Evolutionary conservation across 2,329 filamentous ascomycete species (phyloP), one percentile per base, ranked within the genome.

Genomic region (Microdochium nivale): DNA sequence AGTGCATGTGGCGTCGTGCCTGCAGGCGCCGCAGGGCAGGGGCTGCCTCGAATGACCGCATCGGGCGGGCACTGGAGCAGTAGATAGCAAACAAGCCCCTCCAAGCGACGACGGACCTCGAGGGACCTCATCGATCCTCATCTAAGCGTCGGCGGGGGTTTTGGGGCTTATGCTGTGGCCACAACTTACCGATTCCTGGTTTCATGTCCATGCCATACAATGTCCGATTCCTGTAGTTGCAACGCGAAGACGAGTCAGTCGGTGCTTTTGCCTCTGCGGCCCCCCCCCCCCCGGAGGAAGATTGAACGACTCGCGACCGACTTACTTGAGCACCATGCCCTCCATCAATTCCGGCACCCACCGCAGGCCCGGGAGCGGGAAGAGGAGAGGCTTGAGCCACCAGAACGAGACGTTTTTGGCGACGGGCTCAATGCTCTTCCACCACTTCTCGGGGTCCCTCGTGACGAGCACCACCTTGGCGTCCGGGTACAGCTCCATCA

Each of bases 401-500:
- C 50, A 54, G 35, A 51, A 53, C 13, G 48, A 55, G 2, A 52
- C 49, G 23, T 52, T 49, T 13, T 53, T 54, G 2, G 55, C 54
- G 10, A 65, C 54, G 11, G 54, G 44, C 51, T 54, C 54, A 40
- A 60, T 51, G 51, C 67, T 70, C 52, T 60, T 56, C 55, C 62
- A 64, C 69, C 69, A 72, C 32, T 60, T 59, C 14, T 63, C 61
- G 3, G 62, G 64, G 49, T 72, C 67, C 16, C 69, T 62, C 5
- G 60, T 62, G 2, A 70, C 67, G 53, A 69, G 66, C 19, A 79
- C 68, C 3, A 78, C 73, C 51, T 70, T 70, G 13, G 74, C 74
- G 25, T 77, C 66, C 0, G 76, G 75, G 53, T 77, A 78, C 9
- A 77, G 55, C 51, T 72, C 67, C 53, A 77, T 58, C 33, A 78